phyloP scores from a whole-genome alignment of 768 basidiomycete species.

The Leccinum ochraceum region DNA sequence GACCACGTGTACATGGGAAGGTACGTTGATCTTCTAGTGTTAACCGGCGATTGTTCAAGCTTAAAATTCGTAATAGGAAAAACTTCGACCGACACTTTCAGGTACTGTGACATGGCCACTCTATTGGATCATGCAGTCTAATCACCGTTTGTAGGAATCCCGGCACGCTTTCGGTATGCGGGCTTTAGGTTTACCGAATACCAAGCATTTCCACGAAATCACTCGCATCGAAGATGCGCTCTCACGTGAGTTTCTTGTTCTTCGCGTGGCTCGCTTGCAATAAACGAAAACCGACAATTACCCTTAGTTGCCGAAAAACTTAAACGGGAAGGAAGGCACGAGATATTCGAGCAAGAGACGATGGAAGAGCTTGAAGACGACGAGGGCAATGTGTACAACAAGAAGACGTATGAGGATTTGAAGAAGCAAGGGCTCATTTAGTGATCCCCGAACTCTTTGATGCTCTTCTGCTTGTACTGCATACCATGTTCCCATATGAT shows the following conservation, averaged over 20 bases:
- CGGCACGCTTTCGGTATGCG: conserved; percentile 98
- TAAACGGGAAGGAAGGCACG: conserved; percentile 94
- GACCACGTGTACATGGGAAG: conserved; percentile 97
- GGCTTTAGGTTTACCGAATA: conserved; percentile 94
- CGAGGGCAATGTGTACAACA: conserved; percentile 97
- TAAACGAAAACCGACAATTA: not conserved
- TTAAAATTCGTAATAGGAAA: conserved; percentile 54
- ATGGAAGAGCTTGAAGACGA: conserved; percentile 99
- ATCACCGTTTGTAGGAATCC: conserved; percentile 64
- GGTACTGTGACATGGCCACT: conserved; percentile 39
- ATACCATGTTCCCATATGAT: conserved; percentile 3
- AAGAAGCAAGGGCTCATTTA: conserved; percentile 94
- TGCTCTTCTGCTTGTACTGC: conserved; percentile 5
- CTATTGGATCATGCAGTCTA: conserved; percentile 7
- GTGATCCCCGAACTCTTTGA: not conserved
- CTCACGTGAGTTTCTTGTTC: conserved; percentile 60
- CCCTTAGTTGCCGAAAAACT: conserved; percentile 90
- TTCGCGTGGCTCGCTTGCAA: not conserved
- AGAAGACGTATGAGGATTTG: conserved; percentile 96
- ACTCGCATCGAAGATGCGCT: conserved; percentile 97
- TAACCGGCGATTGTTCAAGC: conserved; percentile 17
- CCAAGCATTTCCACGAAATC: conserved; percentile 99
- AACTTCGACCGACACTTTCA: conserved; percentile 97
- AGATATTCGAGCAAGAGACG: conserved; percentile 89
- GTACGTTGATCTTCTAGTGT: conserved; percentile 39